phyloP scores from a whole-genome alignment of 2,329 filamentous ascomycete species.

The Aspergillus novoparasiticus region DNA sequence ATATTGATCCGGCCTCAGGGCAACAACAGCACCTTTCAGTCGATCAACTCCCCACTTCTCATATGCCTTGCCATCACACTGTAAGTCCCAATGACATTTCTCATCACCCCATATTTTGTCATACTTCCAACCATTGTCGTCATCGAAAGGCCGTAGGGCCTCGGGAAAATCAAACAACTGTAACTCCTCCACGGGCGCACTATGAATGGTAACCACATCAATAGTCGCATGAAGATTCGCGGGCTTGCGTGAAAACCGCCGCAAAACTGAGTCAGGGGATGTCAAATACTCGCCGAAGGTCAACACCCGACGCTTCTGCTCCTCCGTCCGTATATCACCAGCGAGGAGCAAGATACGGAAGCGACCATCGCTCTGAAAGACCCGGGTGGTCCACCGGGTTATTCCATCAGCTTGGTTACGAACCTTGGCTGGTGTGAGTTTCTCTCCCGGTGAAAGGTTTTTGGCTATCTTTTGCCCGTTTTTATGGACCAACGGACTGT shows the following conservation, averaged over 20 bases:
- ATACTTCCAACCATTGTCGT: slow-evolving; percentile 58
- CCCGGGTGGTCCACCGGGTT: slow-evolving; percentile 21
- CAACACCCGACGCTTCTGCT: slow-evolving; percentile 51
- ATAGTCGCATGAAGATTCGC: slow-evolving; percentile 53
- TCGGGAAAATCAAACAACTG: slow-evolving; percentile 56
- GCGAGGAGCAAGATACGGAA: slow-evolving; percentile 56
- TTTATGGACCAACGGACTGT: slow-evolving; percentile 11
- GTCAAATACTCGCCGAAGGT: slow-evolving; percentile 43
- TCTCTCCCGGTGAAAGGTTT: slow-evolving; percentile 16
- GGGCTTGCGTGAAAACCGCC: slow-evolving; percentile 39
- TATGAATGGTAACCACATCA: slow-evolving; percentile 65
- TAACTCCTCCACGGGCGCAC: slow-evolving; percentile 51
- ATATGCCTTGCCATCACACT: slow-evolving; percentile 30
- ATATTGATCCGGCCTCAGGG: slow-evolving; percentile 31
- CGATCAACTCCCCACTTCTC: slow-evolving; percentile 30
- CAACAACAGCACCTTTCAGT: slow-evolving; percentile 23
- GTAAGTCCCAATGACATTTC: slow-evolving; percentile 22
- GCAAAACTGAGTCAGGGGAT: slow-evolving; percentile 42
- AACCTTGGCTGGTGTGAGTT: slow-evolving; percentile 24
- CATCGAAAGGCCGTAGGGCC: slow-evolving; percentile 51
- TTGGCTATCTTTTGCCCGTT: slow-evolving; percentile 1
- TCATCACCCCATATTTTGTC: slow-evolving; percentile 60
- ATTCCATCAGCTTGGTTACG: slow-evolving; percentile 21
- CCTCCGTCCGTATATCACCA: slow-evolving; percentile 54
- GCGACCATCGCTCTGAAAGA: slow-evolving; percentile 36